Conservation (phyloP, 805 yeast species). For the Lachancea cidri region DNA sequence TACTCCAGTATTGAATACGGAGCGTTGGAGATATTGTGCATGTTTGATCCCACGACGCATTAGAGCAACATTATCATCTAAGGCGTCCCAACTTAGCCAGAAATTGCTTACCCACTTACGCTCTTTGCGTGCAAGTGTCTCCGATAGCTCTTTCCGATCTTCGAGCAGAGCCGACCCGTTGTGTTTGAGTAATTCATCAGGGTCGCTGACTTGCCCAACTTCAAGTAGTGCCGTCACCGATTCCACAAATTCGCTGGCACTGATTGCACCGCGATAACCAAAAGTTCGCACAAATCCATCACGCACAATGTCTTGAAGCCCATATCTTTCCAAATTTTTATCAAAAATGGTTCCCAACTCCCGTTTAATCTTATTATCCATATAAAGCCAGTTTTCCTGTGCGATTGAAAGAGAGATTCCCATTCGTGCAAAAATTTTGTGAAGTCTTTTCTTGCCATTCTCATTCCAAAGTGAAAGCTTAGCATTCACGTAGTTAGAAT, state of each 20-base stretch:
- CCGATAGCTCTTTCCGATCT: conserved; percentile 10
- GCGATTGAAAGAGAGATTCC: conserved; percentile 89
- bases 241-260: conserved; percentile 93
- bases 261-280: conserved; percentile 81
- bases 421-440: conserved; percentile 93
- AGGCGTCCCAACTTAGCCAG: conserved; percentile 65
- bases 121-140: conserved; percentile 40
- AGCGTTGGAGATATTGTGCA: conserved; percentile 79
- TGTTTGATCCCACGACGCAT: conserved; percentile 57
- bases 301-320: conserved; percentile 73
- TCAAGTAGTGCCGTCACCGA: conserved; percentile 81
- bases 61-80: conserved; percentile 36
- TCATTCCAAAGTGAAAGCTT: conserved; percentile 86
- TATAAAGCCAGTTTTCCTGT: conserved; percentile 85
- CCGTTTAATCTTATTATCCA: conserved; percentile 75
- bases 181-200: conserved; percentile 2
- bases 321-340: conserved; percentile 67
- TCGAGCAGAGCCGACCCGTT: conserved; percentile 22
- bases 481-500: conserved; percentile 87
- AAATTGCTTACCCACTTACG: conserved; percentile 71
- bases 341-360: conserved; percentile 64
- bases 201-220: conserved; percentile 40
- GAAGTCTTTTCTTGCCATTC: conserved; percentile 79
- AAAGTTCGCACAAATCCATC: conserved; percentile 83
- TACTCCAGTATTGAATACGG: conserved; percentile 81